Conservation (phyloP, 23 red algal species). For the Cyanidioschyzon merolae region DNA sequence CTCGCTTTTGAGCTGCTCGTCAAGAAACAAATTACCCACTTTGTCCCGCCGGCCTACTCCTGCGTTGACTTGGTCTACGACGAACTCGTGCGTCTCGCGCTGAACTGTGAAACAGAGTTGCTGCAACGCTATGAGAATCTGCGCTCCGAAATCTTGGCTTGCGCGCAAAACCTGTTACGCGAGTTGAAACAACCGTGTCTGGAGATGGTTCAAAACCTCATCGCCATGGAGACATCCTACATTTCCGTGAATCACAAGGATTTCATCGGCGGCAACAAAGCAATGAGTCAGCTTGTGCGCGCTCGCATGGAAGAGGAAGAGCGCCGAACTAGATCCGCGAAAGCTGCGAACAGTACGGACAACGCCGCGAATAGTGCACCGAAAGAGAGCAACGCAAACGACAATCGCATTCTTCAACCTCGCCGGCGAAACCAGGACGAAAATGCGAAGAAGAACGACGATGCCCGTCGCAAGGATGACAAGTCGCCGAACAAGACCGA, state of each 20-base stretch:
- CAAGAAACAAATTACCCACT: conserved; percentile 61
- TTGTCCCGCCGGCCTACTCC: conserved; percentile 54
- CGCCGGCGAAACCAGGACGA: neutral
- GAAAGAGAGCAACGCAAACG: neutral
- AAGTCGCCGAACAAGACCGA: conserved; percentile 9
- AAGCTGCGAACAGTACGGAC: neutral
- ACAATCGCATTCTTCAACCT: neutral
- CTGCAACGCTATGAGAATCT: conserved; percentile 61
- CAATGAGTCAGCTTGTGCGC: conserved; percentile 27
- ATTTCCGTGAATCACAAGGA: conserved; percentile 87
- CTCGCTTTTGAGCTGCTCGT: conserved; percentile 81
- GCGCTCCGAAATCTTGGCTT: conserved; percentile 41
- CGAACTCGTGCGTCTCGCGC: conserved; percentile 57
- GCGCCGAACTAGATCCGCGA: neutral
- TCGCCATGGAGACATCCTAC: conserved; percentile 92
- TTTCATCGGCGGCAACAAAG: conserved; percentile 69
- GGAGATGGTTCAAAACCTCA: conserved; percentile 66
- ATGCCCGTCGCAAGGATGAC: neutral
- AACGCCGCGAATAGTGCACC: neutral
- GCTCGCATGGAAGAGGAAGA: conserved; percentile 26
- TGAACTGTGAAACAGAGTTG: conserved; percentile 44
- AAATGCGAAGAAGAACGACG: neutral
- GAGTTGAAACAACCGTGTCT: conserved; percentile 63
- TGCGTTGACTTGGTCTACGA: conserved; percentile 92
- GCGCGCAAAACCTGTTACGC: conserved; percentile 42